Percentiles rank a stretch among this genome's conserved stretches.
phyloP scores from a whole-genome alignment of 257 asterid species.

The Apocynum venetum region DNA sequence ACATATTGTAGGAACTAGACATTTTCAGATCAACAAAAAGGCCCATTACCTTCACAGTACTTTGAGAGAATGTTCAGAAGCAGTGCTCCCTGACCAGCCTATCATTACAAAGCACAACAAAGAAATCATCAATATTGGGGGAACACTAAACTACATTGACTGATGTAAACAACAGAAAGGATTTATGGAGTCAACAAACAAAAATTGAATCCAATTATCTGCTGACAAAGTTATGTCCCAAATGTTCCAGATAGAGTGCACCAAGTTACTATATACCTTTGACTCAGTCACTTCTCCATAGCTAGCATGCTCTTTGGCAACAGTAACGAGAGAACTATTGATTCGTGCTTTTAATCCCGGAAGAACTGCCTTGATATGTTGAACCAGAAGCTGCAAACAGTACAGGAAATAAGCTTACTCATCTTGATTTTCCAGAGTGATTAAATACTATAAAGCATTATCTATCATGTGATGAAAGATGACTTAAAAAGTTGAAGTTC shows the following conservation, averaged over 20 bases:
- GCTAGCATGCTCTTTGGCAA: constrained; percentile 94
- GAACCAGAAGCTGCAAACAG: constrained; percentile 65
- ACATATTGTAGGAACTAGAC: background rate
- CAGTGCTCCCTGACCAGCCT: constrained; percentile 95
- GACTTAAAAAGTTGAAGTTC: background rate
- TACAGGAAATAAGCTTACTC: background rate
- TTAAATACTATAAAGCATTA: background rate
- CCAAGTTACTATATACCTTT: constrained; percentile 42
- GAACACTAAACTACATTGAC: background rate
- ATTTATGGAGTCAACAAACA: background rate
- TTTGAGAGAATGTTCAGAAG: constrained; percentile 83
- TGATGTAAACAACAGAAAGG: background rate
- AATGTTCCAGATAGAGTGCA: background rate
- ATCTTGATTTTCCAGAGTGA: background rate
- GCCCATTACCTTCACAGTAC: constrained; percentile 69
- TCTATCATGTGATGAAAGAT: background rate
- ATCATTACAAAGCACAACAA: constrained; percentile 18
- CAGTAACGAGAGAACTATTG: constrained; percentile 65
- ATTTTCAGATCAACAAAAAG: constrained; percentile 5
- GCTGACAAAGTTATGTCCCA: background rate
- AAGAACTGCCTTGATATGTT: constrained; percentile 79
- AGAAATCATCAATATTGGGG: constrained; percentile 8
- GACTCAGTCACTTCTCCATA: constrained; percentile 93
- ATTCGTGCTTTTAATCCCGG: constrained; percentile 88
- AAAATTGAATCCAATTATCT: background rate